These are phyloP conservation scores for Linnemannia elongata DNA, from an alignment of 192 early-diverging fungal genomes.

Conservation along the genomic window DNA sequence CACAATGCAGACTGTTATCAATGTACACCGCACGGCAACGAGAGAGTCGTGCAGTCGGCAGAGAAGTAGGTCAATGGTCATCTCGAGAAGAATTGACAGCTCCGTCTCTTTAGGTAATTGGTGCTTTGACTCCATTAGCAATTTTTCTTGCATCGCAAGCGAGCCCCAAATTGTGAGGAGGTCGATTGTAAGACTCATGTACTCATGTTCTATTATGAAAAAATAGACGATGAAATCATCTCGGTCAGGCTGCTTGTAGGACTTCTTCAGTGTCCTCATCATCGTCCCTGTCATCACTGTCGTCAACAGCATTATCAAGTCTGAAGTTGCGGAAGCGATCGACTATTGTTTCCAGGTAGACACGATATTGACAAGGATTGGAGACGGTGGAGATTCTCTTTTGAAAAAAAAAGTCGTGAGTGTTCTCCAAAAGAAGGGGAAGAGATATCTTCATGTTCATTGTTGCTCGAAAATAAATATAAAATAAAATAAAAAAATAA, in stretches of 20 bases:
- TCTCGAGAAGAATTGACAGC: slow-evolving; percentile 10
- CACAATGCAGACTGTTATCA: slow-evolving; percentile 15
- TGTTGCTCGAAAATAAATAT: too few relatives aligned
- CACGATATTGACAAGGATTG: slow-evolving; percentile 11
- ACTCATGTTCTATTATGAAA: not conserved
- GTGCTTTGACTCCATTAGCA: not conserved
- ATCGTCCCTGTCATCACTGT: not conserved
- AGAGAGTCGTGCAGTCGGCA: slow-evolving; percentile 26
- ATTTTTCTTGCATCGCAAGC: not conserved
- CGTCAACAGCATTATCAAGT: slow-evolving; percentile 8
- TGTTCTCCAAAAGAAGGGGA: too few relatives aligned
- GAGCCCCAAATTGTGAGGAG: not conserved
- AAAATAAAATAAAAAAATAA: too few relatives aligned
- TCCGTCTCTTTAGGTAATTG: slow-evolving; percentile 10
- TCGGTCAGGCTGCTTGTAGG: not conserved
- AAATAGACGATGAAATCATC: slow-evolving; percentile 15
- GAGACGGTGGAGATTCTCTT: not conserved
- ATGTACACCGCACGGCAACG: slow-evolving; percentile 22
- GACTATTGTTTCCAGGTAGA: not conserved
- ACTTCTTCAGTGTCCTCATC: slow-evolving; percentile 15
- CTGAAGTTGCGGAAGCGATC: slow-evolving; percentile 14
- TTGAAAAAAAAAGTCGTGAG: too few relatives aligned
- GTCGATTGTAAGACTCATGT: not conserved
- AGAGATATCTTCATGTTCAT: too few relatives aligned
- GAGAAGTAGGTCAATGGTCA: slow-evolving; percentile 8